These are phyloP conservation scores for Sisymbrium irio DNA, from an alignment of 345 rosid species.

Conservation along the genomic window DNA sequence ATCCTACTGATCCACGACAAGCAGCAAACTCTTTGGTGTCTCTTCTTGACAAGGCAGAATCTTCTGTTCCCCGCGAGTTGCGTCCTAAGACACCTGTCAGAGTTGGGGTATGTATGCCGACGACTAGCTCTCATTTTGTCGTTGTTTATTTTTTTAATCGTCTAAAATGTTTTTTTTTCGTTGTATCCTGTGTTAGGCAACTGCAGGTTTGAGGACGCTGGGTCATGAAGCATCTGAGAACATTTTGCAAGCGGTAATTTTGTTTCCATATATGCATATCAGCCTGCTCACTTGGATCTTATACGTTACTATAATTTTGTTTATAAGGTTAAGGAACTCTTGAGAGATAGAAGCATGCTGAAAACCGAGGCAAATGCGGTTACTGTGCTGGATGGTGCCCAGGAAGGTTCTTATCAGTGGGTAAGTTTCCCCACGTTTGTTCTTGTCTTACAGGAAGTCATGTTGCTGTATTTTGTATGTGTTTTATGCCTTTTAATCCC, in stretches of 20 bases:
- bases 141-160: neutral
- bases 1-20: constrained; percentile 67
- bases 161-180: neutral
- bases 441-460: neutral
- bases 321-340: constrained; percentile 76
- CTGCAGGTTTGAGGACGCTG: constrained; percentile 91
- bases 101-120: constrained; percentile 85
- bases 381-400: constrained; percentile 84
- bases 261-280: neutral
- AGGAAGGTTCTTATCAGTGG: constrained; percentile 98
- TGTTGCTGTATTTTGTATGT: constrained; percentile 1
- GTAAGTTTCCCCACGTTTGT: constrained; percentile 46
- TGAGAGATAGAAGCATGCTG: constrained; percentile 73
- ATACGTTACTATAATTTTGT: constrained; percentile 21
- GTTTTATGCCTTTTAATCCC: neutral
- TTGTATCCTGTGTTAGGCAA: constrained; percentile 51
- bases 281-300: constrained; percentile 2
- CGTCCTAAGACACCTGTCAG: constrained; percentile 88
- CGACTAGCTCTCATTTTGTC: neutral
- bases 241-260: constrained; percentile 79
- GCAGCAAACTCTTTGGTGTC: constrained; percentile 66
- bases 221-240: constrained; percentile 75
- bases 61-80: constrained; percentile 75
- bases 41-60: constrained; percentile 83
- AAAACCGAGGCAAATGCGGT: constrained; percentile 63